Evolutionary conservation across 1,139 yeast species (phyloP).

Genomic region (Lodderomyces pseudojiufengensis): DNA sequence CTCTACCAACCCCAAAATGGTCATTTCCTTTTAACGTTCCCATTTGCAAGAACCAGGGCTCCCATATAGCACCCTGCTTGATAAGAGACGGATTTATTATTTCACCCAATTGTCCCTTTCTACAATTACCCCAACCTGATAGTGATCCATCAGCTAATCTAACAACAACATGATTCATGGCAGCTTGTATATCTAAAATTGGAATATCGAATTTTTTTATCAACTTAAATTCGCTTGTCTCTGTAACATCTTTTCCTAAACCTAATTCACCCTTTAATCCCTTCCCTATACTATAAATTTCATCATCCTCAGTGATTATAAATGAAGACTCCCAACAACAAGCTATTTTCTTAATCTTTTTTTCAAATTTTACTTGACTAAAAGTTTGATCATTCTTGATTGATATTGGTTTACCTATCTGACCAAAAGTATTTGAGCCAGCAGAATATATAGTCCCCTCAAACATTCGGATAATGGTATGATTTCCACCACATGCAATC

Average conservation of each 20-base stretch:
- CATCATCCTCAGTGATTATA: slow-evolving; percentile 38
- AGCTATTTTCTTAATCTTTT: slow-evolving; percentile 32
- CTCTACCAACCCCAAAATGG: slow-evolving; percentile 40
- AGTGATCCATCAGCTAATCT: slow-evolving; percentile 34
- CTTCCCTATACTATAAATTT: slow-evolving; percentile 52
- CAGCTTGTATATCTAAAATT: slow-evolving; percentile 32
- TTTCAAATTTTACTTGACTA: slow-evolving; percentile 1
- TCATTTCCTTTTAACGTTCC: slow-evolving; percentile 9
- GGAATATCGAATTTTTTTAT: slow-evolving; percentile 14
- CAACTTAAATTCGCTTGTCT: slow-evolving; percentile 6
- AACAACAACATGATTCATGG: slow-evolving; percentile 57
- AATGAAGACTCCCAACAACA: slow-evolving; percentile 83
- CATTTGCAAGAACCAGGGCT: slow-evolving; percentile 24
- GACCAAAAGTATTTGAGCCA: no score
- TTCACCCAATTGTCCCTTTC: slow-evolving; percentile 66
- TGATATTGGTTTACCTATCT: no score
- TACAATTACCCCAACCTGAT: slow-evolving; percentile 81
- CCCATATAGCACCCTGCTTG: slow-evolving; percentile 19
- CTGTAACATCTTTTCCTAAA: slow-evolving; percentile 31
- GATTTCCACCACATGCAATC: slow-evolving; percentile 83
- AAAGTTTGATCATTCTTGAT: no score
- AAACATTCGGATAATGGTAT: slow-evolving; percentile 57
- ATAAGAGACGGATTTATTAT: slow-evolving; percentile 7
- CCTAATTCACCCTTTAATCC: slow-evolving; percentile 82
- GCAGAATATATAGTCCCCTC: slow-evolving; percentile 54